Evolutionary conservation across 1,284 basidiomycete genomes (phyloP).

Genomic region (Anthracocystis walkeri): DNA sequence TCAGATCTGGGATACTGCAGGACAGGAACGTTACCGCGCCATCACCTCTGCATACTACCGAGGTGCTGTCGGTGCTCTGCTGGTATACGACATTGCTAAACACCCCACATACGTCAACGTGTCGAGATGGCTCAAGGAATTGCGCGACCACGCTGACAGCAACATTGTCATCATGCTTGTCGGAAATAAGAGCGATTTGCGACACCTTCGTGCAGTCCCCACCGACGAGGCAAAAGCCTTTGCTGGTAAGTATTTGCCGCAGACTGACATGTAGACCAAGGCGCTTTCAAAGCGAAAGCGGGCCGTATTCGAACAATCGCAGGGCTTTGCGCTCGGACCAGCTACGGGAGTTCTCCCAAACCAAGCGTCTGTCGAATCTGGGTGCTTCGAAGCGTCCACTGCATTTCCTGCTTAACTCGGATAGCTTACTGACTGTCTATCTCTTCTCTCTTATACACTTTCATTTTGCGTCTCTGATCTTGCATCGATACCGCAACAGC

Average conservation of each 20-base stretch:
- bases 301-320: neutral
- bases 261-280: neutral
- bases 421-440: neutral
- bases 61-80: conserved; percentile 81
- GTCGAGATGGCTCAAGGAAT: conserved; percentile 97
- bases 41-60: conserved; percentile 98
- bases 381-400: neutral
- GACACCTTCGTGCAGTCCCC: conserved; percentile 93
- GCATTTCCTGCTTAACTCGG: neutral
- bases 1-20: conserved; percentile 98
- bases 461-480: neutral
- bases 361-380: neutral
- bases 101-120: conserved; percentile 96
- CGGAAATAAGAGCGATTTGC: conserved; percentile 91
- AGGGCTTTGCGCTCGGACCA: no score
- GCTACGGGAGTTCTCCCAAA: neutral
- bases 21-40: conserved; percentile 97
- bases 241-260: conserved; percentile 56
- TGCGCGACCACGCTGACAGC: conserved; percentile 75
- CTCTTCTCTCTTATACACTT: no score
- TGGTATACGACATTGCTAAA: conserved; percentile 75
- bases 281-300: neutral
- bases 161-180: conserved; percentile 73
- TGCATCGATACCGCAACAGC: conserved; percentile 69
- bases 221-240: conserved; percentile 76